Base-by-base conservation (phyloP, 257 asterid species). In the Solanum pennellii region DNA sequence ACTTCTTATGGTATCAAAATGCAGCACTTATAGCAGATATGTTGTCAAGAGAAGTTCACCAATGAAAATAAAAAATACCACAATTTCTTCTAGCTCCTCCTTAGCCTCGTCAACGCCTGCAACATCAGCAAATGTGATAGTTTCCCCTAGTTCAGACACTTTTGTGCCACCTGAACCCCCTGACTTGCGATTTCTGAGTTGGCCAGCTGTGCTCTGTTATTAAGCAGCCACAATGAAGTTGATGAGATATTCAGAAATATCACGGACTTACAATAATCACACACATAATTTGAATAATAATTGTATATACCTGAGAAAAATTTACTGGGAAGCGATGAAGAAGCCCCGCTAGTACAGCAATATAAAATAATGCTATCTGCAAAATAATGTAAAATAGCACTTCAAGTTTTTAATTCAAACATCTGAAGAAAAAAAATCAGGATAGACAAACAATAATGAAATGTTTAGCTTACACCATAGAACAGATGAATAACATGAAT, bases 91-190 rank as follows among this genome's bases (percentile, higher is more conserved):
- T 39, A 97, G 92, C 94, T 97, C 99, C 93, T 97, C 99, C 93
- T 96, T 97, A 82, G 99, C 98, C 96, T 97, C 99, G 62, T 97
- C 99, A 92, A 97, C 98, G 85, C 99, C 99, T 83, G 99, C 99
- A 92, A 97, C 99, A 89, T 97, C 99, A 84, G 98, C 95, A 95
- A 97, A 97, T 37, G 94, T 93, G 86, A 97, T 35, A 86, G 91
- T 86, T 90, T 96, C 99, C 86, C 97, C 98, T 89, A 94, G 98
- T 88, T 95, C 99, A 89, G 98, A 91, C 80, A 93, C 97, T 91
- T 96, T 96, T 41, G 90, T 62, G 71, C 94, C 95, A 60, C 95
- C 93, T 69, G 97, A 92, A 91, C 92, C 90, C 60, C 96, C 94
- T 88, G 99, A 92, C 90, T 97, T 97, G 86, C 98, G 98, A 88